Evolutionary conservation across 2,329 filamentous ascomycete genomes (phyloP), one percentile per base, ranked within the genome.

Genomic region (Rhexocercosporidium sp.): DNA sequence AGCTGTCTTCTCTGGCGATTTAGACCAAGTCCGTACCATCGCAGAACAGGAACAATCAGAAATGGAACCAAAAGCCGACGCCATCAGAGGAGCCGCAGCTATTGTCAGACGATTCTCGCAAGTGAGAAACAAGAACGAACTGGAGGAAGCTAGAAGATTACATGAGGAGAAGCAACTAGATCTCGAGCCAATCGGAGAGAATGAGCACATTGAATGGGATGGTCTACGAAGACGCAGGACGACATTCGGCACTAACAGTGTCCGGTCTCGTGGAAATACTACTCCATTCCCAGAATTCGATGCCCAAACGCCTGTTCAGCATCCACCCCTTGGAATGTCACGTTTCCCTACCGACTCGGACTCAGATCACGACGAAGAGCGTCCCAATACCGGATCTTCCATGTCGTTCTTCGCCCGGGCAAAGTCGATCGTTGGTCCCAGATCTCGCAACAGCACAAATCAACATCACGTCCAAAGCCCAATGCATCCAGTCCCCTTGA

Each of bases 1-100:
- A 0, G 94, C 94, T 37, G 90, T 99, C 46, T 97, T 99, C 83
- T 89, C 90, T 64, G 96, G 95, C 53, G 94, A 98, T 76, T 85
- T 99, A 61, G 92, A 98, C 75, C 95, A 99, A 83, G 92, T 98
- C 63, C 92, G 96, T 37, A 97, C 95, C 34, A 96, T 98, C 69
- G 95, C 93, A 56, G 93, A 97, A 75, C 93, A 97, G 76, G 93
- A 97, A 77, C 94, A 98, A 77, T 92, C 94, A n/a, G 96, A 99
- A 79, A 91, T 92, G 16, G 96, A 99, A 75, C 96, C 96, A 62
- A 96, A 97, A 77, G 96, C 96, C 16, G 96, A 99, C 78, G 94
- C 96, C 11, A 96, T 99, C 75, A 92, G 96, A 72, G 96, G 95
- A 68, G 84, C 95, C 18, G 94, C 93, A 7, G 93, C 94, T 56